Base-by-base conservation (phyloP, 164 flowering plant species). In the Tetracentron sinense region DNA sequence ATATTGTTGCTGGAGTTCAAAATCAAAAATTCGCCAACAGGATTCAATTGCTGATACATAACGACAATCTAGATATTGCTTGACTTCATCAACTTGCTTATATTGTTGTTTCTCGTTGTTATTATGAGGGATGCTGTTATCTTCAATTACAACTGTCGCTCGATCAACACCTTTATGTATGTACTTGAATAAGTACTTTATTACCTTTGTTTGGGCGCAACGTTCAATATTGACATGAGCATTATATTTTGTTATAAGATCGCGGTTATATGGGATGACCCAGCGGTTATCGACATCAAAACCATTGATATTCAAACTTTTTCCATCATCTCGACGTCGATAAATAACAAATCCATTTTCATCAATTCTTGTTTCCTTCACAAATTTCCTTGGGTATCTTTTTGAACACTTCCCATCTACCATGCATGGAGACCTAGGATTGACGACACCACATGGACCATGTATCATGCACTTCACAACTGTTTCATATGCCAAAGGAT, bases 191-290 rank as follows among this genome's bases (percentile, higher is more conserved):
- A 58, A 42, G 16, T 58, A 58, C 48, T 58, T n/a, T n/a, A n/a
- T 59, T 1, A 35, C 15, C 33, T 58, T 38, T 0, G 26, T 23
- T 2, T 23, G 28, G 14, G 29, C 49, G 35, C 46, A 33, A 1
- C 29, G 15, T 17, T 58, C 61, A 38, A 58, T 16, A 23, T 58
- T 58, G n/a, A 58, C 35, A 42, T 42, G 48, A 1, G 30, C 61
- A 28, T n/a, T 47, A 31, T 58, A 58, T 38, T 35, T 20, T 10
- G 38, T 26, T 21, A 10, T 4, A 7, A 58, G 27, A 15, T 58
- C 49, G 35, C 60, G 26, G 15, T 58, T 58, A 19, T 58, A 58
- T n/a, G 49, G 61, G 22, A 58, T 58, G 46, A 58, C 61, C 49
- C 62, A 59, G 0, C 52, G 3, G 44, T 59, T 44, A 44, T 44